Conservation (phyloP, 208 protist genomes). For the Acanthamoeba polyphaga region DNA sequence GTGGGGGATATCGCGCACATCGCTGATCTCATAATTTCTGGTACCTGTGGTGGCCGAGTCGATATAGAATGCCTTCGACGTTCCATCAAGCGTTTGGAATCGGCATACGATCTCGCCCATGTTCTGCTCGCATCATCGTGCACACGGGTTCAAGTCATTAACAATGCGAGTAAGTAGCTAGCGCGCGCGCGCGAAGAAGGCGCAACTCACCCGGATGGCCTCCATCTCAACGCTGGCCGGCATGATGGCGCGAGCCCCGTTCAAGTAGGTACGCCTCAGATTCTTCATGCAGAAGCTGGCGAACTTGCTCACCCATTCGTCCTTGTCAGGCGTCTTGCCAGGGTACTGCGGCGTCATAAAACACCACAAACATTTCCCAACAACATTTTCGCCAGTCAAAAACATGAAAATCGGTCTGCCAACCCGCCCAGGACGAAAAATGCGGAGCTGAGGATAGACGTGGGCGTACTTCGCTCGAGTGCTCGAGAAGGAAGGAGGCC, state of each 20-base stretch:
- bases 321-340: neutral
- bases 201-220: neutral
- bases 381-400: neutral
- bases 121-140: no score
- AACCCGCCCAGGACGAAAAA: neutral
- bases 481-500: neutral
- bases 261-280: slow-evolving; percentile 46
- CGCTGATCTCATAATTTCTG: neutral
- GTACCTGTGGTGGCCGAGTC: slow-evolving; percentile 70
- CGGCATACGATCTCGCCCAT: slow-evolving; percentile 68
- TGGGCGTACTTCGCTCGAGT: neutral
- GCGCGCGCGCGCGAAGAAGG: no score
- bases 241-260: slow-evolving; percentile 46
- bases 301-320: slow-evolving; percentile 15
- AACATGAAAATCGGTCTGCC: no score
- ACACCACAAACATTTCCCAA: no score
- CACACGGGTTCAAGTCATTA: neutral
- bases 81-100: slow-evolving; percentile 65
- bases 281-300: slow-evolving; percentile 15
- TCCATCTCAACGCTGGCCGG: neutral
- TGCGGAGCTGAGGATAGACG: neutral
- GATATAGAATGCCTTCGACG: slow-evolving; percentile 53
- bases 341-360: neutral
- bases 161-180: no score
- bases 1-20: no score